Conservation (phyloP, 306 rosid species). For the Lathyrus aphaca region DNA sequence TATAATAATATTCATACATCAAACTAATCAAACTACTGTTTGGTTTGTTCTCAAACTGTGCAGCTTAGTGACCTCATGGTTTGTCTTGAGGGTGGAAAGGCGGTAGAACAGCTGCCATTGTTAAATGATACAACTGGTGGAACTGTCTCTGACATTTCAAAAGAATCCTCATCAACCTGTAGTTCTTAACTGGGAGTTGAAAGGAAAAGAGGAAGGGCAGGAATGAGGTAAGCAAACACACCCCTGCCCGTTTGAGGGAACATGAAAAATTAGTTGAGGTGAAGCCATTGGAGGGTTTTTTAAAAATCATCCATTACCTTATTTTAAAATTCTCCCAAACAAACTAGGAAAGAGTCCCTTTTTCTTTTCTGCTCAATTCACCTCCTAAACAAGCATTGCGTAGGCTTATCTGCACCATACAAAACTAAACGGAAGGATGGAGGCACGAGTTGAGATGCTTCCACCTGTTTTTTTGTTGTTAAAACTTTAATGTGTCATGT, state of each 20-base stretch:
- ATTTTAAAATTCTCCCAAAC: not conserved
- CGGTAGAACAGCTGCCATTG: slow-evolving; percentile 43
- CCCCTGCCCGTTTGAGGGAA: not conserved
- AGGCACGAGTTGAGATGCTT: slow-evolving; percentile 16
- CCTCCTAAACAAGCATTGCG: not conserved
- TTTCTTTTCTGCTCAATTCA: not conserved
- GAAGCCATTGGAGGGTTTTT: not conserved
- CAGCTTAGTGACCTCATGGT: slow-evolving; percentile 82
- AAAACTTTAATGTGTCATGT: not conserved
- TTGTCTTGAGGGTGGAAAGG: slow-evolving; percentile 60
- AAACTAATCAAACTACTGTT: slow-evolving; percentile 32
- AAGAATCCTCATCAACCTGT: slow-evolving; percentile 43
- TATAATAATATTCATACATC: not conserved
- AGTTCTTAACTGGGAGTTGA: slow-evolving; percentile 27
- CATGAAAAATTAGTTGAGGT: not conserved
- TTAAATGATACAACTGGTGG: slow-evolving; percentile 47
- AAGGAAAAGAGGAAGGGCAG: not conserved
- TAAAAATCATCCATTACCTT: not conserved
- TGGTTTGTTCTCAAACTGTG: slow-evolving; percentile 31
- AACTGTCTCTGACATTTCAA: slow-evolving; percentile 35
- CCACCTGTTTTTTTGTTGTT: slow-evolving; percentile 12
- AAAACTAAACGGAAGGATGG: slow-evolving; percentile 9
- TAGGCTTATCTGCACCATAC: slow-evolving; percentile 7
- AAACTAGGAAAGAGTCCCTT: not conserved
- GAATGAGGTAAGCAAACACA: not conserved